Conservation (phyloP, 163 green algal genomes). For the Scenedesmus sp. region DNA sequence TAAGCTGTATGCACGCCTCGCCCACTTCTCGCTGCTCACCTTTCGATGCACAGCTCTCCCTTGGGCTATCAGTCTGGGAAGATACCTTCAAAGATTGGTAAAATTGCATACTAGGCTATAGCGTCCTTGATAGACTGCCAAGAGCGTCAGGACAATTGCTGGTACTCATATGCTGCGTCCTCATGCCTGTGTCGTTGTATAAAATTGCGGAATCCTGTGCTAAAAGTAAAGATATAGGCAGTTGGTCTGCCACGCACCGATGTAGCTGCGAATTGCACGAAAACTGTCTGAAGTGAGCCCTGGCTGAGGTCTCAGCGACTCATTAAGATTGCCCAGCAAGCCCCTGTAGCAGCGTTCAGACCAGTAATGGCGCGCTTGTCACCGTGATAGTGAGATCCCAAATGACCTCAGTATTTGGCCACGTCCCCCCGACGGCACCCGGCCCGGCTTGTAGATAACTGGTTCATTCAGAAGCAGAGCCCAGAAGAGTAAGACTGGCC, state of each 20-base stretch:
- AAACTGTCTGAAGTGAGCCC: background rate
- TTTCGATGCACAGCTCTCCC: background rate
- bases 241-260: background rate
- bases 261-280: background rate
- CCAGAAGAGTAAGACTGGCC: background rate
- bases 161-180: background rate
- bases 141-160: background rate
- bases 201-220: background rate
- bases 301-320: background rate
- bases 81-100: background rate
- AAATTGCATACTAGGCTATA: background rate
- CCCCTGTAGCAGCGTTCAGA: background rate
- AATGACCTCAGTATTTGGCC: background rate
- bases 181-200: background rate
- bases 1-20: background rate
- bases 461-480: background rate
- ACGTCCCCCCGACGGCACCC: background rate
- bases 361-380: too few relatives aligned
- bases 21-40: background rate
- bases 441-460: background rate
- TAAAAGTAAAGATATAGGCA: background rate
- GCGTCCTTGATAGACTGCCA: background rate
- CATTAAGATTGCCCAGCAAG: background rate
- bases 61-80: background rate
- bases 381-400: background rate